These are phyloP conservation scores for Priceomyces carsonii DNA, from an alignment of 805 yeast species.

Conservation along the genomic window DNA sequence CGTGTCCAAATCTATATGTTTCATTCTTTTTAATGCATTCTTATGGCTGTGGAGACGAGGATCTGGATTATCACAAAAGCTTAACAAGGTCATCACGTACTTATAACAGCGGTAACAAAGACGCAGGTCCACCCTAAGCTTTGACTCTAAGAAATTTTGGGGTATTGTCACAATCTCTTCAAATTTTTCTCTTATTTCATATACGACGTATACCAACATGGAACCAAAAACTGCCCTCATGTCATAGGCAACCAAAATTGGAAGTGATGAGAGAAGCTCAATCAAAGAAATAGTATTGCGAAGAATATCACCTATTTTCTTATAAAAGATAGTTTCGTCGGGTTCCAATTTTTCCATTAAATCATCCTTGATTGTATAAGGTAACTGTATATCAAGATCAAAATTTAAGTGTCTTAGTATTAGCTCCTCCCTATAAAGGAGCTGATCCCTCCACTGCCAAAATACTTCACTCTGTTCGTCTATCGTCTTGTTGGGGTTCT, in stretches of 20 bases:
- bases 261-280: conserved; percentile 40
- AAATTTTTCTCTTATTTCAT: conserved; percentile 22
- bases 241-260: conserved; percentile 37
- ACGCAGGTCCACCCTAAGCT: conserved; percentile 14
- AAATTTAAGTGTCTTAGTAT: conserved; percentile 39
- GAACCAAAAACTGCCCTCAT: conserved; percentile 33
- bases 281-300: conserved; percentile 33
- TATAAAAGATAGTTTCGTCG: conserved; percentile 10
- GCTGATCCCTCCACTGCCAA: conserved; percentile 48
- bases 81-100: conserved; percentile 24
- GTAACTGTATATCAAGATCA: conserved; percentile 40
- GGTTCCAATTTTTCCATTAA: conserved; percentile 11
- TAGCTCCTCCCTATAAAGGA: conserved; percentile 43
- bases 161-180: conserved; percentile 18
- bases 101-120: conserved; percentile 25
- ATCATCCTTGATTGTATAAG: conserved; percentile 34
- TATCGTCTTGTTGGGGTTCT: conserved; percentile 30
- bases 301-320: conserved; percentile 17
- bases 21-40: conserved; percentile 19
- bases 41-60: conserved; percentile 24
- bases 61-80: conserved; percentile 21
- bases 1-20: conserved; percentile 12
- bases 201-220: conserved; percentile 19
- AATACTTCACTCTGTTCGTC: conserved; percentile 42
- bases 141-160: conserved; percentile 13